phyloP scores from a whole-genome alignment of 2,329 filamentous ascomycete genomes.

The Aspergillus jensenii region DNA sequence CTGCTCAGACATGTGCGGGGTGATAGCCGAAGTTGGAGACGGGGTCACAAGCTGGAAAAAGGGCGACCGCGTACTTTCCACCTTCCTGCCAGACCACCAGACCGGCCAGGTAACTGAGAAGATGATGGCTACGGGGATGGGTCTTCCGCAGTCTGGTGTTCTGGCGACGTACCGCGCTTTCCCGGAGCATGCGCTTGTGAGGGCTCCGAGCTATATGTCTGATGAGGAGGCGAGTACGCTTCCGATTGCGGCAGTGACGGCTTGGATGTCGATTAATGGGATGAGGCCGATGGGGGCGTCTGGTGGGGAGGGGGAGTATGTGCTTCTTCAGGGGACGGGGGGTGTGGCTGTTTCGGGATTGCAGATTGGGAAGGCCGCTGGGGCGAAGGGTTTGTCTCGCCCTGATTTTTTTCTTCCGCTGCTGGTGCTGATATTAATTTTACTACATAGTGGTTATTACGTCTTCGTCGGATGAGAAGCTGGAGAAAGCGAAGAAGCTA shows the following conservation, averaged over 20 bases:
- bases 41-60: conserved; percentile 50
- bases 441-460: conserved; percentile 47
- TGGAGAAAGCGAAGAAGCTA: conserved; percentile 51
- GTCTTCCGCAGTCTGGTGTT: conserved; percentile 56
- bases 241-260: conserved; percentile 51
- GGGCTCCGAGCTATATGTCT: conserved; percentile 38
- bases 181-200: conserved; percentile 40
- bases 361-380: conserved; percentile 50
- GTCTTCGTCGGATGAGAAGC: conserved; percentile 52
- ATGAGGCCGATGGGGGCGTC: conserved; percentile 43
- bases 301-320: conserved; percentile 47
- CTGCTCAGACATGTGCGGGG: conserved; percentile 70
- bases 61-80: conserved; percentile 67
- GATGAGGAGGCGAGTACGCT: conserved; percentile 43
- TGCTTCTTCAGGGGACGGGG: conserved; percentile 57
- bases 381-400: conserved; percentile 36
- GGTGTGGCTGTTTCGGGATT: conserved; percentile 48
- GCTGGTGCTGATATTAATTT: conserved; percentile 21
- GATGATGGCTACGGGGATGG: conserved; percentile 59
- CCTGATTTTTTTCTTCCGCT: neutral
- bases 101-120: conserved; percentile 59
- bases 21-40: conserved; percentile 53
- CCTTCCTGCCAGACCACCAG: conserved; percentile 56
- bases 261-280: conserved; percentile 51
- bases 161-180: conserved; percentile 46